Base-by-base conservation (phyloP, 2,329 filamentous ascomycete genomes). In the Plectosphaerella sp. region DNA sequence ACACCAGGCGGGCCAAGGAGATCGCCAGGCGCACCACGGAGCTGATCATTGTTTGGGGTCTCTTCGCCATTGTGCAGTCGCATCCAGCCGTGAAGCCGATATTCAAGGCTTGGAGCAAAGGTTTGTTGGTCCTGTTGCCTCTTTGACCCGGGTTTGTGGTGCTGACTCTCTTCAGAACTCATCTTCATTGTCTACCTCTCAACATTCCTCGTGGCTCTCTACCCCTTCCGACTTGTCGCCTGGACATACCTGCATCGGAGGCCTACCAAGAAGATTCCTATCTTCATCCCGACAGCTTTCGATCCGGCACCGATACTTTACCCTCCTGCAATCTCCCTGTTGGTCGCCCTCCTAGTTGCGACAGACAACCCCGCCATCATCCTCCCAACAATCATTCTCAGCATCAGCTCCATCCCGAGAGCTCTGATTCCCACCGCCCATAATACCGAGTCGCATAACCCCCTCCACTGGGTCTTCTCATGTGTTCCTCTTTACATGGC, bases 281-380 rank as follows among this genome's bases (percentile, higher is more conserved):
- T 86, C 36, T 64, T 65, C 28, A 74, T 96, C 37, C 91, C 91
- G 1, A 73, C 83, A 4, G 78, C 82, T n/a, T 96, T 97, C 68
- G 93, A 97, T 63, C 92, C 91, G 3, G 93, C 93, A 7, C 90
- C 92, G 11, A 77, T 96, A n/a, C 70, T 97, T 52, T 97, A 97
- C 65, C 93, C 93, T 16, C 80, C 87, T 6, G 70, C 86, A 3
- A 77, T 96, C 28, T 90, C 92, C 1, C 71, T 92, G 15, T 77
- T 92, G 45, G 87, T 94, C 25, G 85, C 91, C 1, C 73, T 94
- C 5, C 85, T 92, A 10, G 76, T 96, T 42, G 82, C 85, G 8
- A 75, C 78, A 48, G 78, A 80, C 47, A 83, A 82, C 45, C 75
- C 80, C 3, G 75, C 77, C 15, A 75, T 84, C 12, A 67, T 96